Conservation (phyloP, 2,329 filamentous ascomycete genomes). For the Arthrobotrys sinensis region DNA sequence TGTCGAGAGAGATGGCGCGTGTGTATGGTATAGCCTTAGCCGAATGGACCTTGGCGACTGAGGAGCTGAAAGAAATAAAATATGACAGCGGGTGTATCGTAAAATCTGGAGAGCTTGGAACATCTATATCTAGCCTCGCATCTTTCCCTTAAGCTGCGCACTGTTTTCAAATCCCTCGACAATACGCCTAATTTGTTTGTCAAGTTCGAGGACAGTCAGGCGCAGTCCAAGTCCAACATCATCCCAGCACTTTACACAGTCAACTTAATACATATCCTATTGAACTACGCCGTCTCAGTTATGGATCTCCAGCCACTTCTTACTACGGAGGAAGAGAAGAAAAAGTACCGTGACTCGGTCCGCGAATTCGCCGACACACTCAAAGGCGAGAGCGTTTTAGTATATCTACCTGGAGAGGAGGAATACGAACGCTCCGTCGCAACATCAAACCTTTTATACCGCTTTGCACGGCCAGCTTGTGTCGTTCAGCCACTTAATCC, state of each 20-base stretch:
- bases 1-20: too few species aligned
- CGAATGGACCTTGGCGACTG: neutral
- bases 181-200: too few species aligned
- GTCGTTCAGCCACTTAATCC: constrained; percentile 63
- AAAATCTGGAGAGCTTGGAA: neutral
- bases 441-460: constrained; percentile 64
- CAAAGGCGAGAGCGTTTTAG: neutral
- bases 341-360: neutral
- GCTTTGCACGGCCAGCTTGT: constrained; percentile 63
- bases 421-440: constrained; percentile 64
- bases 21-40: too few species aligned
- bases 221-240: too few species aligned
- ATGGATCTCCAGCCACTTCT: too few species aligned
- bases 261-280: too few species aligned
- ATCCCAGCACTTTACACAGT: too few species aligned
- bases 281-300: too few species aligned
- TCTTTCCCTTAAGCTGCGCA: neutral
- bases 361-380: neutral
- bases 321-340: neutral
- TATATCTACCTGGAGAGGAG: constrained; percentile 10
- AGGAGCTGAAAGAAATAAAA: neutral
- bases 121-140: neutral
- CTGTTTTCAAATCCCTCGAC: too few species aligned
- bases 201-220: too few species aligned
- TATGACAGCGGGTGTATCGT: neutral